Conservation (phyloP, 2,329 filamentous ascomycete species). For the Apiospora koreana region DNA sequence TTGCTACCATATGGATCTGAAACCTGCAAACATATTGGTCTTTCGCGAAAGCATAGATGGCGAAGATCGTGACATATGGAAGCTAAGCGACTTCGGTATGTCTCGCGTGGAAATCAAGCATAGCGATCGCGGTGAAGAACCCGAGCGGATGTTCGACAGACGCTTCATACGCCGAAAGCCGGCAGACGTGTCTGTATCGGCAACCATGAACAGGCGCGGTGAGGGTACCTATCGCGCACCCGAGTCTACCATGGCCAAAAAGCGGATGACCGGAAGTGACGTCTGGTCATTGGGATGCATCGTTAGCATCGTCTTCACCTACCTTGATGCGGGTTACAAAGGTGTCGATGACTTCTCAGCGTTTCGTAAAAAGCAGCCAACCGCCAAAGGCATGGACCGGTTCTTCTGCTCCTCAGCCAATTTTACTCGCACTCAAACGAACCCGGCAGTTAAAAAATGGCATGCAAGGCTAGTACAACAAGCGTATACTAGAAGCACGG, state of each 20-base stretch:
- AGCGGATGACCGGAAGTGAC: constrained; percentile 37
- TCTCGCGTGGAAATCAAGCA: constrained; percentile 35
- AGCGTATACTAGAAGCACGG: background rate
- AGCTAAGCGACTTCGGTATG: constrained; percentile 44
- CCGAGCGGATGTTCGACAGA: constrained; percentile 31
- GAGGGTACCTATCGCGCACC: constrained; percentile 41
- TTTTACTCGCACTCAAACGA: background rate
- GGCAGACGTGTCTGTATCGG: constrained; percentile 21
- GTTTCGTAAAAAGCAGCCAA: background rate
- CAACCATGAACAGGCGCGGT: constrained; percentile 29
- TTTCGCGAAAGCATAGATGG: constrained; percentile 21
- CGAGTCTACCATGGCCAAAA: constrained; percentile 27
- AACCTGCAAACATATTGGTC: constrained; percentile 38
- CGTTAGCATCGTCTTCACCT: constrained; percentile 39
- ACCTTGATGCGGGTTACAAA: constrained; percentile 32
- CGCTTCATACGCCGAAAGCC: constrained; percentile 27
- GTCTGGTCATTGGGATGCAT: constrained; percentile 44
- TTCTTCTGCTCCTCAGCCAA: constrained; percentile 1
- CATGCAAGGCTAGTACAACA: background rate
- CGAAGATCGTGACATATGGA: constrained; percentile 33
- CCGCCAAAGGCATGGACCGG: background rate
- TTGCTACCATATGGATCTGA: constrained; percentile 44
- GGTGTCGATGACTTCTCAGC: constrained; percentile 22
- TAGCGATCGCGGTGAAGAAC: constrained; percentile 18
- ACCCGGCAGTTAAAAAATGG: constrained; percentile 2